These are phyloP conservation scores for Beauveria rudraprayagi DNA, from an alignment of 2,329 filamentous ascomycete genomes.

Conservation along the genomic window DNA sequence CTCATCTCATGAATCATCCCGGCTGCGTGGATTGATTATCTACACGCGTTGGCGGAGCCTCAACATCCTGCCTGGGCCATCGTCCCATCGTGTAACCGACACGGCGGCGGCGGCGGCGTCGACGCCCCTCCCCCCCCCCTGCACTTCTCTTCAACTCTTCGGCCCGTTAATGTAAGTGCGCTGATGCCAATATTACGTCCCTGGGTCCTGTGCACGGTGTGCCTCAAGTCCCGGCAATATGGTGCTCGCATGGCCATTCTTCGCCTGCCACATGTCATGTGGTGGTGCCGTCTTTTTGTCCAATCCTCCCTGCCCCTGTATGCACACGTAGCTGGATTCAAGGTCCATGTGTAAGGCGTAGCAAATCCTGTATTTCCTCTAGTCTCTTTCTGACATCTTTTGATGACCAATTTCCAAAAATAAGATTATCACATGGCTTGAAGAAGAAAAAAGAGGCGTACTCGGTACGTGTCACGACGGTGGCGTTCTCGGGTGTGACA, in stretches of 20 bases:
- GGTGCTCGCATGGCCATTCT: neutral
- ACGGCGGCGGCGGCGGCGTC: too few relatives aligned
- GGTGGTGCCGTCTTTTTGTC: neutral
- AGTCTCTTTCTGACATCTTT: neutral
- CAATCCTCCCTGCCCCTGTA: neutral
- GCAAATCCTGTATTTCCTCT: neutral
- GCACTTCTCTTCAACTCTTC: too few relatives aligned
- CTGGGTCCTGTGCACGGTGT: neutral
- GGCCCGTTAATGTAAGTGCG: neutral
- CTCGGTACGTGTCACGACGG: neutral
- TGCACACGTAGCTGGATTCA: neutral
- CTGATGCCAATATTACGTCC: neutral
- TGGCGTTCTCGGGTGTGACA: constrained; percentile 1
- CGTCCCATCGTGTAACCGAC: neutral
- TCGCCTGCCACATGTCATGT: neutral
- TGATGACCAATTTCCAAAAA: neutral
- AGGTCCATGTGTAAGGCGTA: neutral
- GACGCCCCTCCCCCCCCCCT: too few relatives aligned
- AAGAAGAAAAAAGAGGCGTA: neutral
- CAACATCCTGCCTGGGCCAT: neutral
- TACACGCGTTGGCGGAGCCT: neutral
- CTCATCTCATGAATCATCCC: neutral
- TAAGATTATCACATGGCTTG: neutral
- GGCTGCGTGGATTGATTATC: neutral
- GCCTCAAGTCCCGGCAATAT: too few relatives aligned